Evolutionary conservation across 805 yeast species (phyloP).

Genomic region (Saccharomycopsis sp.): DNA sequence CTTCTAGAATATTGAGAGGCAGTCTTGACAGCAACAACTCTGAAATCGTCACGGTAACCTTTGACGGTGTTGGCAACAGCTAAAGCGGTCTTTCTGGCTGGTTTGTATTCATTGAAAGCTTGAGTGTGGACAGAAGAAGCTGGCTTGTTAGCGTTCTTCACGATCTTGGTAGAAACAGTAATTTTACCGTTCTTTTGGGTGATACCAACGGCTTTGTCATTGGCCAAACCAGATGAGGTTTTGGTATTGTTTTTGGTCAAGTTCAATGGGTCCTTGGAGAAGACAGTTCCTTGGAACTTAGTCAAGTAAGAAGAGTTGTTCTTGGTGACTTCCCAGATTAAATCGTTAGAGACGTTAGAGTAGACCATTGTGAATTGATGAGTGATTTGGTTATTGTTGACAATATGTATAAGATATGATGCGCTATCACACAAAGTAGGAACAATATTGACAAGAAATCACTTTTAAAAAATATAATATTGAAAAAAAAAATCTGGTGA

Average conservation of each 20-base stretch:
- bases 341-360: slow-evolving; percentile 31
- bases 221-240: slow-evolving; percentile 42
- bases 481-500: neutral
- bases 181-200: slow-evolving; percentile 33
- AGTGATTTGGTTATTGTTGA: neutral
- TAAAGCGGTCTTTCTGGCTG: slow-evolving; percentile 37
- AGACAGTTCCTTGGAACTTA: slow-evolving; percentile 37
- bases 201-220: slow-evolving; percentile 44
- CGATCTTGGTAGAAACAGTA: slow-evolving; percentile 36
- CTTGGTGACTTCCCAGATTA: slow-evolving; percentile 47
- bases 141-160: slow-evolving; percentile 43
- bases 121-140: slow-evolving; percentile 33
- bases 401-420: too few species aligned
- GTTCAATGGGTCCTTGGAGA: slow-evolving; percentile 47
- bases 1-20: slow-evolving; percentile 39
- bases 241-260: slow-evolving; percentile 39
- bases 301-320: slow-evolving; percentile 41
- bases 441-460: neutral
- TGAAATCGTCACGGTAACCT: slow-evolving; percentile 44
- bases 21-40: slow-evolving; percentile 42
- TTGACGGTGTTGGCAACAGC: slow-evolving; percentile 39
- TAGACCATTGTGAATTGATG: slow-evolving; percentile 10
- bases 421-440: neutral
- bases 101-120: slow-evolving; percentile 37
- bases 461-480: neutral